Conservation (phyloP, 495 filamentous ascomycete species). For the Darksidea phi region DNA sequence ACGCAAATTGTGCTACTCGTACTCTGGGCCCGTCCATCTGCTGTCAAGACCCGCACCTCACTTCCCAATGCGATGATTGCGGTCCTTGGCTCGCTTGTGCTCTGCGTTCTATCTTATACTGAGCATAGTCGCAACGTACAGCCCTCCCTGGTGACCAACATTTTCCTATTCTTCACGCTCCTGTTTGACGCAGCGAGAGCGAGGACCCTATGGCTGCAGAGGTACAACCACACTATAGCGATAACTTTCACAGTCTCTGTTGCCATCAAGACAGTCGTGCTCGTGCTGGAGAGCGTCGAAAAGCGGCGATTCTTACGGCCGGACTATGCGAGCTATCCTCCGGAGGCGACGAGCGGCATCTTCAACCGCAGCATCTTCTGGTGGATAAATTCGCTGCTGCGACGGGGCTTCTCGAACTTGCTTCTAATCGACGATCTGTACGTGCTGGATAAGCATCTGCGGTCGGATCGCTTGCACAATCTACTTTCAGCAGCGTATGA, state of each 20-base stretch:
- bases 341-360: slow-evolving; percentile 60
- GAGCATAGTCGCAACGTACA: slow-evolving; percentile 57
- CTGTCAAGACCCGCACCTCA: slow-evolving; percentile 45
- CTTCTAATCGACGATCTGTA: slow-evolving; percentile 18
- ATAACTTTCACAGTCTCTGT: slow-evolving; percentile 47
- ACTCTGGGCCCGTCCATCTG: neutral
- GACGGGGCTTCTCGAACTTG: neutral
- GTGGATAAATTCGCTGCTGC: slow-evolving; percentile 59
- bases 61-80: slow-evolving; percentile 50
- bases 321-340: slow-evolving; percentile 45
- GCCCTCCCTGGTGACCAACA: slow-evolving; percentile 59
- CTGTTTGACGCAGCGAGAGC: slow-evolving; percentile 57
- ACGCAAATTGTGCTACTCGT: slow-evolving; percentile 26
- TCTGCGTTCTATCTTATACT: slow-evolving; percentile 51
- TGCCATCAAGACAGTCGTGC: slow-evolving; percentile 36
- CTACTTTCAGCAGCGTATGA: no score
- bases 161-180: slow-evolving; percentile 58
- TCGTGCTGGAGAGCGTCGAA: slow-evolving; percentile 54
- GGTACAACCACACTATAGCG: slow-evolving; percentile 33
- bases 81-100: slow-evolving; percentile 43
- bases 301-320: slow-evolving; percentile 51
- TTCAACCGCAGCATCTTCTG: slow-evolving; percentile 53
- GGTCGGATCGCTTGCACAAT: neutral
- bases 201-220: slow-evolving; percentile 60
- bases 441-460: slow-evolving; percentile 1